Conservation (phyloP, 305 asterid genomes). For the Lippia alba region DNA sequence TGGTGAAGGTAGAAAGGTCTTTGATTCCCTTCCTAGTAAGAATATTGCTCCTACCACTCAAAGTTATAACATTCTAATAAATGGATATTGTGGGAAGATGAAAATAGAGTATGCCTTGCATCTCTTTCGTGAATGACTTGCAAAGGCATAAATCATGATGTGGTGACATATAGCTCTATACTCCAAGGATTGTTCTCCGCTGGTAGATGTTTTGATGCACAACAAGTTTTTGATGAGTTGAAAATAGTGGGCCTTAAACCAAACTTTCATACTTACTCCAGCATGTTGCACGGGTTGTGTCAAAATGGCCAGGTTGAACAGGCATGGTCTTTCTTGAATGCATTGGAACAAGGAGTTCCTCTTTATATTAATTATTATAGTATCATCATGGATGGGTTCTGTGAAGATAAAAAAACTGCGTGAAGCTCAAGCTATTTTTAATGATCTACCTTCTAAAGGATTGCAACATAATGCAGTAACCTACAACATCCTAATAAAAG, state of each 20-base stretch:
- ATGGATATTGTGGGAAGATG: slow-evolving; percentile 21
- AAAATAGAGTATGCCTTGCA: slow-evolving; percentile 17
- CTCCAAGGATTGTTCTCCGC: not conserved
- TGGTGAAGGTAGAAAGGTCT: slow-evolving; percentile 18
- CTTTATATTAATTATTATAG: not conserved
- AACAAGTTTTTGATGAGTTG: slow-evolving; percentile 20
- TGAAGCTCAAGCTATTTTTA: not conserved
- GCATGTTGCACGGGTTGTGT: slow-evolving; percentile 24
- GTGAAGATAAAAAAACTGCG: slow-evolving; percentile 2
- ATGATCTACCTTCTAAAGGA: not conserved
- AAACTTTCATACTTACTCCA: slow-evolving; percentile 9
- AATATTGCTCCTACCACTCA: not conserved
- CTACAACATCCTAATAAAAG: not conserved
- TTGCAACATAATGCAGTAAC: not conserved
- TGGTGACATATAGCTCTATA: not conserved
- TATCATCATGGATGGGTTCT: slow-evolving; percentile 27
- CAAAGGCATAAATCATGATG: not conserved
- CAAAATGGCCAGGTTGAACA: slow-evolving; percentile 1
- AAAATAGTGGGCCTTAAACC: slow-evolving; percentile 17
- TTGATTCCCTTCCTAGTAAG: slow-evolving; percentile 19
- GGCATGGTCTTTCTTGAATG: slow-evolving; percentile 8
- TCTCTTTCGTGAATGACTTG: slow-evolving; percentile 16
- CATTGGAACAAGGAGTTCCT: slow-evolving; percentile 11
- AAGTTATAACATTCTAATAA: slow-evolving; percentile 21
- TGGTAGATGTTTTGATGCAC: slow-evolving; percentile 24